Base-by-base conservation (phyloP, 169 alveolate species). In the Eimeria necatrix region DNA sequence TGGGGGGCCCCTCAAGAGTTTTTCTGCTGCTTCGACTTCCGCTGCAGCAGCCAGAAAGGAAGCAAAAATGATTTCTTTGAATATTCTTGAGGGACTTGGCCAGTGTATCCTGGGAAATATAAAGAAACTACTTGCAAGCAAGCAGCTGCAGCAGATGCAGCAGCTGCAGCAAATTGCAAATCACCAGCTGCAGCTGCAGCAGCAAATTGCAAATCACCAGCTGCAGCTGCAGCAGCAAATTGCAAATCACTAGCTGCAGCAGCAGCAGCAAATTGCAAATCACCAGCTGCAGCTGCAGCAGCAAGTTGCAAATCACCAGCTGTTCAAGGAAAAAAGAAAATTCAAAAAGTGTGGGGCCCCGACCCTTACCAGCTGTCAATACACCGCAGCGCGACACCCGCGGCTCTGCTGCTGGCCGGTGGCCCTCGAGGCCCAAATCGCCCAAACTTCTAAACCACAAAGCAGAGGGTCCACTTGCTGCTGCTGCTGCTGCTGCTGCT, bases 401-500 rank as follows among this genome's bases (percentile, higher is more conserved):
- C 5, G 87, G 87, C 64, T 76, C 87, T 49, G 64, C 64, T 10
- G 87, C 87, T 6, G 64, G 64, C 22, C 46, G 41, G 48, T 76
- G 87, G 64, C 7, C 87, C 8, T 46, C 64, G 16, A 76, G 61
- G 64, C 87, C 87, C 32, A 49, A 4, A 59, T 7, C 87, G 41
- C 87, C 87, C 61, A 76, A 46, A 49, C 64, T 49, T 46, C 61
- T 76, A 49, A 76, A 76, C 87, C 87, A 76, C 41, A 76, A 24
- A 32, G 87, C 87, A 10, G 87, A 76, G 41, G 64, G 56, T 1
- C 49, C 12, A 14, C 87, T 20, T 49, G 87, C 87, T 76, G 59
- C 87, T 49, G 87, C 87, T 76, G 87, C 68, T 49, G 64, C 87
- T 76, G 86, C 60, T 49, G 87, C 64, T 5, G 12, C 83, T 41